Base-by-base conservation (phyloP, 371 early-diverging fungal genomes). In the Mortierella sp. region DNA sequence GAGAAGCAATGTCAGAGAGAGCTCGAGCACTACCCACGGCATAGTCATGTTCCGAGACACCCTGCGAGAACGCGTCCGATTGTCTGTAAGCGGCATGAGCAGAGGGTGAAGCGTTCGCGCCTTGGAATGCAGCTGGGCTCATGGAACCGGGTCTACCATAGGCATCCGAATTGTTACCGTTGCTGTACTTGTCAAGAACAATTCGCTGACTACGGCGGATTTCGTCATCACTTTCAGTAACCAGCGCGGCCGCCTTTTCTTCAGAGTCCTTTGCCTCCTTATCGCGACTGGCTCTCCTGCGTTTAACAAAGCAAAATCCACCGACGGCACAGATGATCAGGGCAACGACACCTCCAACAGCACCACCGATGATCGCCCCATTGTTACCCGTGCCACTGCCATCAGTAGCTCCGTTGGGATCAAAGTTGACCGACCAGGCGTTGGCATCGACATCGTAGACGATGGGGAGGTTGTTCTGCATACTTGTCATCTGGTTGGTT, bases 391-490 rank as follows among this genome's bases (percentile, higher is more conserved):
- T 65, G 6, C 68, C 24, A 24, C 41, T 68, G 7, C 11, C 24
- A 38, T 41, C 68, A 8, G 68, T 41, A 44, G 49, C 21, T 46
- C 48, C 48, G 24, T 21, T 32, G 71, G 49, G 71, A 27, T 71
- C 71, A 46, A 48, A 46, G 71, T 71, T 32, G 27, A 29, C 8
- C 3, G 46, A 48, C 71, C 71, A 71, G 46, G 46, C 35, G 68
- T 68, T 68, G 41, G 68, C 43, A 18, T 75, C 72, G 24, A 80
- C 75, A n/a, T 71, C 56, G 65, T 80, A 83, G 72, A 83, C 41
- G 27, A 80, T 68, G 43, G 84, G 84, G 7, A 77, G 18, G 60
- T 74, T 80, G 75, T 74, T 56, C 46, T 68, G 74, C 55, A 83
- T 77, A 32, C 24, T 41, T 18, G 84, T 80, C 21, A 14, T 74